Conservation (phyloP, 306 rosid species). For the Gynostemma pentaphyllum region DNA sequence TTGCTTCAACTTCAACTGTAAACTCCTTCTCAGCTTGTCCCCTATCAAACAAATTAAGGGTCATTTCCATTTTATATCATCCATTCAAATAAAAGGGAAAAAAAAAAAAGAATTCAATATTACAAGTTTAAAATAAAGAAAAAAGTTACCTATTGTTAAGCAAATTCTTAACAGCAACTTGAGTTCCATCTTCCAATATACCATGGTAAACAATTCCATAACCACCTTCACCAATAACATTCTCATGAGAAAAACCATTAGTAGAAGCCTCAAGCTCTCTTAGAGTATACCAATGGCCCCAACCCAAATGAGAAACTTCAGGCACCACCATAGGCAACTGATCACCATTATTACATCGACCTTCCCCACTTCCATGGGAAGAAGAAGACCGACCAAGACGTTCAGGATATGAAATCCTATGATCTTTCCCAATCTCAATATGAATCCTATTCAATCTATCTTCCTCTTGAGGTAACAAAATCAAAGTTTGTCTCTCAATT, state of each 20-base stretch:
- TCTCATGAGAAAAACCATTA: slow-evolving; percentile 46
- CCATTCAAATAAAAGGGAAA: not conserved
- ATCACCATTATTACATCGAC: slow-evolving; percentile 26
- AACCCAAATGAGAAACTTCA: slow-evolving; percentile 89
- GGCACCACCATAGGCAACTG: slow-evolving; percentile 52
- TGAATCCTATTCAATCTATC: slow-evolving; percentile 43
- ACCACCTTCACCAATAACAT: slow-evolving; percentile 85
- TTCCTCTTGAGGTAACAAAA: slow-evolving; percentile 32
- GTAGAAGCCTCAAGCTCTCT: slow-evolving; percentile 79
- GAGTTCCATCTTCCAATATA: slow-evolving; percentile 41
- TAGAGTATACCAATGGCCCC: slow-evolving; percentile 94
- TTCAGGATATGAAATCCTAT: slow-evolving; percentile 61
- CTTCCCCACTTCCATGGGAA: slow-evolving; percentile 47
- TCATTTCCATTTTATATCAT: not conserved
- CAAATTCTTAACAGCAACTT: slow-evolving; percentile 75
- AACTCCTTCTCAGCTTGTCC: slow-evolving; percentile 95
- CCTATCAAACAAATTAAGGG: slow-evolving; percentile 21
- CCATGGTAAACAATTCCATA: slow-evolving; percentile 87
- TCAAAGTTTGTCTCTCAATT: slow-evolving; percentile 29
- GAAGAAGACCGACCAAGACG: slow-evolving; percentile 33
- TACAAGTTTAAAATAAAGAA: not conserved
- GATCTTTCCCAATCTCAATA: slow-evolving; percentile 73
- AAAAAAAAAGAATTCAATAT: not conserved
- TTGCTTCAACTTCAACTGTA: slow-evolving; percentile 84
- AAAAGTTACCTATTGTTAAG: slow-evolving; percentile 54